A percentile compares a stretch with the other conserved stretches of the same genome.
Conservation (phyloP, 352 stramenopile genomes). For the Globisporangium paroecandrum region DNA sequence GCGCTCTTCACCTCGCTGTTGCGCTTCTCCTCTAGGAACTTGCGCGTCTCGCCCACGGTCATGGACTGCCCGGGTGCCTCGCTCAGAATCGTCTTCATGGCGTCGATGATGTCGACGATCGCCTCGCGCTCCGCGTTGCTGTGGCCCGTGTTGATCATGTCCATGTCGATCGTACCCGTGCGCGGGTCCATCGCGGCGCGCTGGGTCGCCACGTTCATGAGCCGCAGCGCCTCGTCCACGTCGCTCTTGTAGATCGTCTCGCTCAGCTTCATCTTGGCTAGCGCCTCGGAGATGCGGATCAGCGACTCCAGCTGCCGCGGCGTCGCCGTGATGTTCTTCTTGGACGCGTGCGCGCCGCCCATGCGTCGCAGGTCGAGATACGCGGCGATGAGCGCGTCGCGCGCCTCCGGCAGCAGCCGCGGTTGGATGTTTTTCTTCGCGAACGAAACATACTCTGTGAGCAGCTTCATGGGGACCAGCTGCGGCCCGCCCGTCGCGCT, state of each 20-base stretch:
- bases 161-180: conserved; percentile 99
- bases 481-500: conserved; percentile 38
- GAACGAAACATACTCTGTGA: conserved; percentile 97
- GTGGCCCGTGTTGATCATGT: conserved; percentile 97
- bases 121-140: conserved; percentile 88
- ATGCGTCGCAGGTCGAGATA: conserved; percentile 93
- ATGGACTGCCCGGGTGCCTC: conserved; percentile 68
- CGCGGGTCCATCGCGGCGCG: conserved; percentile 95
- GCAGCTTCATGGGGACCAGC: conserved; percentile 74
- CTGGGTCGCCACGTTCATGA: conserved; percentile 98
- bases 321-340: conserved; percentile 97
- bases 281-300: conserved; percentile 96
- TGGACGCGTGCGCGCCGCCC: conserved; percentile 51
- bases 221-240: conserved; percentile 93
- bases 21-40: conserved; percentile 83
- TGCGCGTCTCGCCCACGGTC: conserved; percentile 81
- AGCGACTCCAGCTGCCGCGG: conserved; percentile 98
- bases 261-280: conserved; percentile 94
- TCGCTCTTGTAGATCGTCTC: conserved; percentile 69
- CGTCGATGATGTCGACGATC: conserved; percentile 49
- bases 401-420: conserved; percentile 87
- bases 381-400: conserved; percentile 86
- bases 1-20: conserved; percentile 73
- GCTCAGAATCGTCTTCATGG: conserved; percentile 54
- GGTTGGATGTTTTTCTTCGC: conserved; percentile 92